These are phyloP conservation scores for Nyctanthes arbortristis DNA, from an alignment of 257 asterid species.

Conservation along the genomic window DNA sequence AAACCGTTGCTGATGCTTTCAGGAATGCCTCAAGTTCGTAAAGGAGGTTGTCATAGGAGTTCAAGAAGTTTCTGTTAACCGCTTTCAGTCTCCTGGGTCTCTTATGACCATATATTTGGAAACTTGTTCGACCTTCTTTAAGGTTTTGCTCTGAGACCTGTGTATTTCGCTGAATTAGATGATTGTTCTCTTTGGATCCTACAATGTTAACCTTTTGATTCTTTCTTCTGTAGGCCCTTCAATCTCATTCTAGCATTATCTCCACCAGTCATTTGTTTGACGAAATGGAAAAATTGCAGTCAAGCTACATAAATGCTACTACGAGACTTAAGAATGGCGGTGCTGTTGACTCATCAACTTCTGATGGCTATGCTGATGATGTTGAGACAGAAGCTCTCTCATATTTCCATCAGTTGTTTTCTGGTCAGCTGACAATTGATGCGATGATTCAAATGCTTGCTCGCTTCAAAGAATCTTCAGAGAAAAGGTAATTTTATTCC, in stretches of 20 bases:
- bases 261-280: constrained; percentile 64
- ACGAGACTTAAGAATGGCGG: constrained; percentile 55
- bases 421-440: constrained; percentile 70
- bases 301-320: constrained; percentile 51
- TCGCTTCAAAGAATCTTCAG: constrained; percentile 80
- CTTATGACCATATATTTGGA: constrained; percentile 64
- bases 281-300: constrained; percentile 71
- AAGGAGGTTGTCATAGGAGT: constrained; percentile 68
- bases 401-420: constrained; percentile 90
- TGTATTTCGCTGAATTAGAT: background rate
- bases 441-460: constrained; percentile 85
- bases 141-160: constrained; percentile 47
- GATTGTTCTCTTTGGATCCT: background rate
- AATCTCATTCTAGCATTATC: constrained; percentile 59
- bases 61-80: constrained; percentile 63
- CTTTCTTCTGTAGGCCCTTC: constrained; percentile 66
- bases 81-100: constrained; percentile 54
- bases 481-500: constrained; percentile 50
- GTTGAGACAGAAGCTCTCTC: constrained; percentile 80
- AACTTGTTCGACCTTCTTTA: constrained; percentile 68
- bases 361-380: constrained; percentile 69
- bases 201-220: constrained; percentile 5
- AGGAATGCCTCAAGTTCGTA: constrained; percentile 89
- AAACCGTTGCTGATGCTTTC: constrained; percentile 30
- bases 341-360: constrained; percentile 50